Base-by-base conservation (phyloP, 805 yeast species). In the Saccharomycopsis microspora region DNA sequence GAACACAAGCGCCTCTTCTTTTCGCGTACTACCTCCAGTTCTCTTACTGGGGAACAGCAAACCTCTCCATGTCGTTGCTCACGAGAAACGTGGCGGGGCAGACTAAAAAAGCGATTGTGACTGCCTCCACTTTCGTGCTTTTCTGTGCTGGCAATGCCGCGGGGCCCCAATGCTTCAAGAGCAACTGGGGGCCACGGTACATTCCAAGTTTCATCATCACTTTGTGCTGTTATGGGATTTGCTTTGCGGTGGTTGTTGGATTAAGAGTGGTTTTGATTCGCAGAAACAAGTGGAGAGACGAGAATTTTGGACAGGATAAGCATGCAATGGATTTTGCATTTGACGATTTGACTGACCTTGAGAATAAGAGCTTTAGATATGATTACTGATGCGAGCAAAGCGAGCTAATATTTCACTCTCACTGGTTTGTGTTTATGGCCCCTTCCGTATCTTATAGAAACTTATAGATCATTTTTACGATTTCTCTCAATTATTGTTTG, bases 11-110 rank as follows among this genome's bases (percentile, higher is more conserved):
- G 4, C 63, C 55, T 5, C 50, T 61, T 32, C 51, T 64, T 8
- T 57, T 61, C 49, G 59, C 63, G 46, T 58, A 62, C 44, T 64
- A 63, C 45, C 41, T 64, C 30, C 51, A 58, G 6, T 49, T 56
- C 32, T 58, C 61, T 3, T 60, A 55, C 50, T 59, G 60, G 56
- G 60, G 60, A 11, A 46, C 57, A 9, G 51, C 58, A 28, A 55
- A 55, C 9, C 41, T 59, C 29, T 58, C 60, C n/a, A 46, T 54
- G 53, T 55, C 52, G 32, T 46, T 55, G 41, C 37, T 59, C 8
- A 56, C 61, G 5, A 45, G 58, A 29, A 72, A 83, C 59, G 72
- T 80, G 36, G 80, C 88, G 2, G 93, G 93, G 7, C 75, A 77
- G 51, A 81, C 89, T n/a, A 85, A 85, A 62, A 78, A 81, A 57